Evolutionary conservation across 441 rosid genomes (phyloP).

Genomic region (Corymbia calophylla): DNA sequence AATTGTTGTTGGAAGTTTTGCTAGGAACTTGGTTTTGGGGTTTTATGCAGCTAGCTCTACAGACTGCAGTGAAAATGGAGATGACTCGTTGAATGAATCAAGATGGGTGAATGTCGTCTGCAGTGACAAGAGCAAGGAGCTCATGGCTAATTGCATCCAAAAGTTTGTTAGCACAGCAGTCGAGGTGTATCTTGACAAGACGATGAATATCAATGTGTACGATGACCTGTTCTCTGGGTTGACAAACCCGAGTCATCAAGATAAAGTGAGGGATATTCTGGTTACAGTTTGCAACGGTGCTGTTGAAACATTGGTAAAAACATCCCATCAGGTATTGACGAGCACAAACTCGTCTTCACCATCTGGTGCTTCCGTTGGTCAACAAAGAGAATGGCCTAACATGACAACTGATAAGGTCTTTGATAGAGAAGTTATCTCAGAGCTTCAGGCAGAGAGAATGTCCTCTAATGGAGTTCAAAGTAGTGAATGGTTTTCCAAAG

Average conservation of each 20-base stretch:
- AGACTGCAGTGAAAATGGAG: not conserved
- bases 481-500: slow-evolving; percentile 47
- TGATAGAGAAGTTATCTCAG: slow-evolving; percentile 9
- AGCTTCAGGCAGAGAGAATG: slow-evolving; percentile 4
- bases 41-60: slow-evolving; percentile 31
- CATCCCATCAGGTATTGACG: slow-evolving; percentile 70
- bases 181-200: slow-evolving; percentile 80
- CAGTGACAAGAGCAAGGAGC: slow-evolving; percentile 53
- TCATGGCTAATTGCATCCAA: slow-evolving; percentile 67
- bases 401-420: slow-evolving; percentile 3
- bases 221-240: slow-evolving; percentile 74
- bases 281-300: slow-evolving; percentile 73
- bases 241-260: slow-evolving; percentile 76
- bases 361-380: slow-evolving; percentile 14
- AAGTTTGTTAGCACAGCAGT: slow-evolving; percentile 76
- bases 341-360: slow-evolving; percentile 19
- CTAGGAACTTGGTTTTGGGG: slow-evolving; percentile 80
- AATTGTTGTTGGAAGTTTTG: slow-evolving; percentile 76
- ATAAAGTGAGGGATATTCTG: slow-evolving; percentile 52
- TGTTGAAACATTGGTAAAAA: slow-evolving; percentile 60
- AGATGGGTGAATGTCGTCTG: slow-evolving; percentile 49
- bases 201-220: slow-evolving; percentile 65
- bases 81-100: slow-evolving; percentile 21
- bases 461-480: slow-evolving; percentile 20
- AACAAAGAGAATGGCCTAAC: slow-evolving; percentile 17